Evolutionary conservation across 495 filamentous ascomycete species (phyloP), one percentile per base, ranked within the genome.

Genomic region (Xylaria grammica): DNA sequence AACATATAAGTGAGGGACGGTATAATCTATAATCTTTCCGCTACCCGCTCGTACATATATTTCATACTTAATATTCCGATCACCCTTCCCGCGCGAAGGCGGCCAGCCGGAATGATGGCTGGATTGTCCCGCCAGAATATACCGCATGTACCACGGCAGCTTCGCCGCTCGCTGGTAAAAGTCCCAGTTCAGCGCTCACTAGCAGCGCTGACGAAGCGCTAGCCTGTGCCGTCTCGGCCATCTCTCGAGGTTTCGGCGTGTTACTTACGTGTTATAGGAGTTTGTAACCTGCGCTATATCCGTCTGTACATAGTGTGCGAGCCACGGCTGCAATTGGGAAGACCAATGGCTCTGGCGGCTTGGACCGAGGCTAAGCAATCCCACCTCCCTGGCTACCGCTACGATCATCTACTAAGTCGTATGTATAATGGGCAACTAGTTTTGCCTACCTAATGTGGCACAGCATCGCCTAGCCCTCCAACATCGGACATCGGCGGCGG

Each of bases 1-100:
- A 17, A 5, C 19, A 17, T 62, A 49, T 63, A 45, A 32, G 36
- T 24, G 60, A 53, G 49, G 38, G 24, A 34, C 38, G 24, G 9
- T 36, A 34, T 26, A 20, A n/a, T 34, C 5, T 17, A 34, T 17
- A 48, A 29, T 59, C 19, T 59, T 34, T 46, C 56, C 56, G 56
- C 56, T 59, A 59, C 42, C 56, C 56, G 42, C 56, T 15, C 56
- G 26, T 59, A 46, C 56, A 32, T 59, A 58, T 38, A 15, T 48
- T 42, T 45, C 40, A 30, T 22, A 22, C 24, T 59, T 59, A 59
- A 59, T 59, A 13, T 42, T 48, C 56, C 56, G 56, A 59, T 34
- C 3, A 10, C 45, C 55, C 17, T 11, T 59, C 40, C 56, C 56
- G 56, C 38, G 15, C 48, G 56, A 59, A 59, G 42, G 56, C 29